These are phyloP conservation scores for Solanum aculeatissimum DNA, from an alignment of 305 asterid species.

Conservation along the genomic window DNA sequence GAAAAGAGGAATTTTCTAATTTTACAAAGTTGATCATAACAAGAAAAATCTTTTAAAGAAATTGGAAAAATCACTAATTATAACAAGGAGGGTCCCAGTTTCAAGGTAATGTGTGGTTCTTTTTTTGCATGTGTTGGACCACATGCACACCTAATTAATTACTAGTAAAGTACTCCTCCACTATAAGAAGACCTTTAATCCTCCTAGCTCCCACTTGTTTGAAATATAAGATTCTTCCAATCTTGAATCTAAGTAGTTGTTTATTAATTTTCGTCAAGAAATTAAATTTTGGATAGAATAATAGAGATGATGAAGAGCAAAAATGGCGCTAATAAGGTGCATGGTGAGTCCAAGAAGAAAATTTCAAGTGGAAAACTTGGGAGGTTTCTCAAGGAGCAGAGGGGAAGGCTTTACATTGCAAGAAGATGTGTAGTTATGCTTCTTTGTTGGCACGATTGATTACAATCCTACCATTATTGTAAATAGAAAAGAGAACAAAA, in stretches of 20 bases:
- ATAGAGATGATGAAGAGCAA: constrained; percentile 7
- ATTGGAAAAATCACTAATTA: neutral
- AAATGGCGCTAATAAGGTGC: neutral
- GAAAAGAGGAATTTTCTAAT: neutral
- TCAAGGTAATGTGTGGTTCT: neutral
- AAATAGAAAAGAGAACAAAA: neutral
- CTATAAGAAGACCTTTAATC: constrained; percentile 26
- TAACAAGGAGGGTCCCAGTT: neutral
- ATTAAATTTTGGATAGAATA: neutral
- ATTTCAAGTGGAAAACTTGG: constrained; percentile 33
- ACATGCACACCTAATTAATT: neutral
- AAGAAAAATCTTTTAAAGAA: neutral
- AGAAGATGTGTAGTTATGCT: constrained; percentile 70
- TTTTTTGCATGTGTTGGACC: neutral
- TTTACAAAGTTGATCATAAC: too few species aligned
- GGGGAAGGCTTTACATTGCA: constrained; percentile 54
- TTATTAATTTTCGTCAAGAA: neutral
- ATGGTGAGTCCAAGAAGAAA: constrained; percentile 27
- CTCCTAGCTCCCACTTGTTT: neutral
- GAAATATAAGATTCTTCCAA: neutral
- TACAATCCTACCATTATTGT: neutral
- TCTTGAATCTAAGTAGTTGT: neutral
- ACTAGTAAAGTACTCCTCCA: neutral
- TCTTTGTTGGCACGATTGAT: constrained; percentile 59
- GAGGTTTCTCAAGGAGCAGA: constrained; percentile 43